Conservation (phyloP, 352 stramenopile species). For the Pythium brassicae region DNA sequence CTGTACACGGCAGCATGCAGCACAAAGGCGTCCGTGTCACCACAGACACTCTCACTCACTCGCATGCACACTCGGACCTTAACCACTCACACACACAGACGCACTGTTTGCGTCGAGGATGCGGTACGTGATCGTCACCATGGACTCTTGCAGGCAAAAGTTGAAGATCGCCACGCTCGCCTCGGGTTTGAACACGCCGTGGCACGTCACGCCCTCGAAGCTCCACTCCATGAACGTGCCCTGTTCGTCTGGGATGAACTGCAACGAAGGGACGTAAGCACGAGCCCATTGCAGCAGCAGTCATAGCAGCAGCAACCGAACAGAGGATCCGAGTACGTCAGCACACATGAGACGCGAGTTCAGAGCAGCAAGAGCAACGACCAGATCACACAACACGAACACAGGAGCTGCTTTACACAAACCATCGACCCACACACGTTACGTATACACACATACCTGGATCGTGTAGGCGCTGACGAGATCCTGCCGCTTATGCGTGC, state of each 20-base stretch:
- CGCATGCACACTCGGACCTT: too few species aligned
- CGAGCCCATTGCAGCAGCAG: too few species aligned
- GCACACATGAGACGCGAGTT: too few species aligned
- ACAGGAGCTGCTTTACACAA: too few species aligned
- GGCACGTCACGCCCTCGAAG: conserved; percentile 80
- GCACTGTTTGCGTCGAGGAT: conserved; percentile 75
- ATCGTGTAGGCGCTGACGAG: conserved; percentile 75
- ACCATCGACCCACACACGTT: too few species aligned
- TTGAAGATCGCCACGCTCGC: conserved; percentile 80
- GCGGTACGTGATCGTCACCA: conserved; percentile 85
- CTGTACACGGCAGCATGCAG: conserved; percentile 14
- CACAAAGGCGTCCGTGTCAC: background rate
- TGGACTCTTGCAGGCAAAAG: conserved; percentile 76
- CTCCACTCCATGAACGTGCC: conserved; percentile 85
- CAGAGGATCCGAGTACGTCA: too few species aligned
- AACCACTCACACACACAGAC: conserved; percentile 6
- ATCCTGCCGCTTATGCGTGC: conserved; percentile 65
- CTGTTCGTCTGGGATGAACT: conserved; percentile 79
- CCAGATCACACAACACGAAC: too few species aligned
- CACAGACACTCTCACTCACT: too few species aligned
- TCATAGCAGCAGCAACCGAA: too few species aligned
- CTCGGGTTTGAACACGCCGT: conserved; percentile 78
- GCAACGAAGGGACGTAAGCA: background rate
- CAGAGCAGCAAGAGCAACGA: too few species aligned
- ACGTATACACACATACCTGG: conserved; percentile 35